A percentile compares a stretch with the other conserved stretches of the same genome.
These are phyloP conservation scores for Triangularia verruculosa DNA, from an alignment of 2,329 filamentous ascomycete genomes.

Conservation along the genomic window DNA sequence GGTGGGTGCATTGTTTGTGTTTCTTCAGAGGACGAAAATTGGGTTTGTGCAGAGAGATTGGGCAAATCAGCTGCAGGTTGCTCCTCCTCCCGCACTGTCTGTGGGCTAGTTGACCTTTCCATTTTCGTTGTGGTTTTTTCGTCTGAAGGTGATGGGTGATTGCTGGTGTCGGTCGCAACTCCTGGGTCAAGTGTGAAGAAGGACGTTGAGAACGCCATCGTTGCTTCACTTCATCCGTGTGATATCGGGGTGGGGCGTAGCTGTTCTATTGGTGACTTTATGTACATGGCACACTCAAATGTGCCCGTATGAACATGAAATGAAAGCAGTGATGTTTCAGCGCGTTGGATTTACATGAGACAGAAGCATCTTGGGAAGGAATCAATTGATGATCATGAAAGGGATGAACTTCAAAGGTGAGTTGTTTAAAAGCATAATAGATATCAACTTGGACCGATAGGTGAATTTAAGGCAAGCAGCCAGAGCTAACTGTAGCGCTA, in stretches of 20 bases:
- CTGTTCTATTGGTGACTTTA: background rate
- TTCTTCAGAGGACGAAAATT: background rate
- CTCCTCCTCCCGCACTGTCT: background rate
- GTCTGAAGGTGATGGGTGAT: background rate
- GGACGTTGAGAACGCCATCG: constrained; percentile 25
- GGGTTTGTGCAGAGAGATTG: background rate
- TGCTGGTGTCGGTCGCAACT: background rate
- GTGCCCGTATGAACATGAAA: background rate
- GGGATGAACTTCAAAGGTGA: background rate
- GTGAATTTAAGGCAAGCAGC: background rate
- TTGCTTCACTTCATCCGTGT: constrained; percentile 10
- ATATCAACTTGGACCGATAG: background rate
- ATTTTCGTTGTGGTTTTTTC: constrained; percentile 7
- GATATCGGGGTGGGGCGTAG: constrained; percentile 3
- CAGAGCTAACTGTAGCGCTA: background rate
- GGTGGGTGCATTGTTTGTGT: constrained; percentile 3
- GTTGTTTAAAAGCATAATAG: constrained; percentile 2
- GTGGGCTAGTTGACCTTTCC: constrained; percentile 2
- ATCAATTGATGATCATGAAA: background rate
- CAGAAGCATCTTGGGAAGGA: background rate
- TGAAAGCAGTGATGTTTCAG: background rate
- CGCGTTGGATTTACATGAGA: background rate
- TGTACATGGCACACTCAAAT: constrained; percentile 10
- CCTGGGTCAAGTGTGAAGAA: constrained; percentile 21
- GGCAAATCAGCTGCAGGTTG: background rate